Evolutionary conservation across 306 rosid genomes (phyloP).

Genomic region (Arachis stenosperma): DNA sequence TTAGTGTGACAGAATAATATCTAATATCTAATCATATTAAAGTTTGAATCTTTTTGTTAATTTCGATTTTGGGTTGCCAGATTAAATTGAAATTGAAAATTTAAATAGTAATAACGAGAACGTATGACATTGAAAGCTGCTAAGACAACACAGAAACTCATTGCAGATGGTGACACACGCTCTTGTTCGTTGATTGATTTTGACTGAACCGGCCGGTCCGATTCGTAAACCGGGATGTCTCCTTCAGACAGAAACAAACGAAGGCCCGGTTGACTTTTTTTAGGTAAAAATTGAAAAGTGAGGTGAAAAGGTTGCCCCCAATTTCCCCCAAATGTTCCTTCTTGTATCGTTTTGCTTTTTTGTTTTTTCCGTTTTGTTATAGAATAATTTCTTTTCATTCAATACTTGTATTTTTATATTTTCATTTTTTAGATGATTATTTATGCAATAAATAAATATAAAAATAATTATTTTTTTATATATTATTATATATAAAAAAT

Average conservation of each 20-base stretch:
- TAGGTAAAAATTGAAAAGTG: constrained; percentile 12
- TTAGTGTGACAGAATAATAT: neutral
- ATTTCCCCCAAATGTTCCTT: constrained; percentile 17
- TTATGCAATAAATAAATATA: too few species aligned
- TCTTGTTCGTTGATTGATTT: constrained; percentile 30
- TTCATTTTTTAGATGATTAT: too few species aligned
- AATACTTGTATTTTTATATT: too few species aligned
- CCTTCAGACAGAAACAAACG: constrained; percentile 14
- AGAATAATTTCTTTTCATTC: too few species aligned
- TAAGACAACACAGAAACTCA: constrained; percentile 56
- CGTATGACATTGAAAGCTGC: constrained; percentile 39
- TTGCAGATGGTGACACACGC: constrained; percentile 47
- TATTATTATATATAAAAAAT: too few species aligned
- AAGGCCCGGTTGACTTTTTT: constrained; percentile 44
- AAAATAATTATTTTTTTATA: too few species aligned
- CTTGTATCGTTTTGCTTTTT: neutral
- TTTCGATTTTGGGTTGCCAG: neutral
- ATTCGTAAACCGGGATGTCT: constrained; percentile 34
- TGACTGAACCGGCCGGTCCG: constrained; percentile 40
- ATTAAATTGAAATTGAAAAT: neutral
- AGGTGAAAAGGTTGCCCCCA: constrained; percentile 9
- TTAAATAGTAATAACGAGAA: neutral
- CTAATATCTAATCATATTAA: neutral
- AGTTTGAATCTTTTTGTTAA: neutral
- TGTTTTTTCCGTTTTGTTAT: neutral